Evolutionary conservation across 2,329 filamentous ascomycete genomes (phyloP), one percentile per base, ranked within the genome.

Genomic region (Berkeleyomyces rouxiae): DNA sequence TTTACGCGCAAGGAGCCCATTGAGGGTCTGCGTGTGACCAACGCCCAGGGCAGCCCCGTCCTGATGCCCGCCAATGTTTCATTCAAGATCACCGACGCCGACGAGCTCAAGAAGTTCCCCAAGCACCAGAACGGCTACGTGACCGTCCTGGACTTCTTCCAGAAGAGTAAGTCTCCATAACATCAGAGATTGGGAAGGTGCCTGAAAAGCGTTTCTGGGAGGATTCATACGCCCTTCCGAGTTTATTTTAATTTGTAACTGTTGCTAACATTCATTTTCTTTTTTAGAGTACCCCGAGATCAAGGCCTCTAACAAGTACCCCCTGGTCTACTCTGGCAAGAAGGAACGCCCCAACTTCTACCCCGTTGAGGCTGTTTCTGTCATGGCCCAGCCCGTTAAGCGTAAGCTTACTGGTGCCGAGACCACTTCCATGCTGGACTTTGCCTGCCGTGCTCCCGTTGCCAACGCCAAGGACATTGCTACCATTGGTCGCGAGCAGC

Each of bases 381-480:
- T 93, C 2, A 69, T 82, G 7, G 77, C 80, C 0, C 88, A 93
- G 68, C 71, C 79, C 0, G 77, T 83, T 4, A 65, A 62, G 57
- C 42, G 81, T 79, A 83, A 84, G 68, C 75, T 91, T 13, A 77
- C 71, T 0, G 74, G 78, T 0, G 71, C 76, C 0, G 86, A 92
- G 69, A 87, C 86, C 0, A 76, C 79, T 0, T 68, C 74, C 0
- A 91, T 93, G 88, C 82, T 92, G 55, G 73, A 74, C 0, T 88
- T 89, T 69, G 86, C 89, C 1, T 88, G 86, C 63, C 80, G 86
- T 3, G 74, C 74, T 0, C 88, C 88, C 0, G 77, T 77, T 1
- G 74, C 78, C 4, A 95, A 92, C 66, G 87, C 84, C 0, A 69
- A 76, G 1, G 86, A 84, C 0, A 86, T 93, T 67, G 77, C 79